These are phyloP conservation scores for Cynanchum wilfordii DNA, from an alignment of 257 asterid genomes.

Conservation along the genomic window DNA sequence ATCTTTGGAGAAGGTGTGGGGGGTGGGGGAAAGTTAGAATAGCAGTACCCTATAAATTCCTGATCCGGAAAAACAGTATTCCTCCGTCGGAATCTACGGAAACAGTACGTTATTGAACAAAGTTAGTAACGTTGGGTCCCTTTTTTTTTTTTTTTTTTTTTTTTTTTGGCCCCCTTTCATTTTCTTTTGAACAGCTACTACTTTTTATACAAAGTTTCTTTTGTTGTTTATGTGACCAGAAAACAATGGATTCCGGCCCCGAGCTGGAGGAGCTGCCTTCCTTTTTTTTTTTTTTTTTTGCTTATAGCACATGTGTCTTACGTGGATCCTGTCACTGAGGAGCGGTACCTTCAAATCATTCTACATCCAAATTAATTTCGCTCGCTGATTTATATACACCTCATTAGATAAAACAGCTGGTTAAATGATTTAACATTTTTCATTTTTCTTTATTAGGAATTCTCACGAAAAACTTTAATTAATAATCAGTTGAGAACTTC, in stretches of 20 bases:
- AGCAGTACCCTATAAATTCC: not conserved
- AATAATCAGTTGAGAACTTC: not conserved
- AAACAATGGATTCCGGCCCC: not conserved
- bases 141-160: too few relatives aligned
- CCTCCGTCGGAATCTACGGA: constrained; percentile 28
- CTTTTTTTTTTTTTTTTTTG: not conserved
- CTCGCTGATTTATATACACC: too few relatives aligned
- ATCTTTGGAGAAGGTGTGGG: not conserved
- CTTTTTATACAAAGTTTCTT: not conserved
- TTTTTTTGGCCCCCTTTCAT: constrained; percentile 13
- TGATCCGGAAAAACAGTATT: constrained; percentile 5
- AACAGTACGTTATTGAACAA: constrained; percentile 26
- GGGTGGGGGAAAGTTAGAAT: not conserved
- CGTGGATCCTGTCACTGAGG: too few relatives aligned
- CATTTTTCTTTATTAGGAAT: not conserved
- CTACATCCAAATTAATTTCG: too few relatives aligned
- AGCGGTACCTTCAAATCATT: too few relatives aligned
- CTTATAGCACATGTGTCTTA: too few relatives aligned
- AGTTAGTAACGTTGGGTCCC: constrained; percentile 16
- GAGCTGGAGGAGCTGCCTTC: not conserved
- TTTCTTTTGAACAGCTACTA: not conserved
- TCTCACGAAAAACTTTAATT: not conserved
- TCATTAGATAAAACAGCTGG: too few relatives aligned
- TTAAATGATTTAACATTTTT: too few relatives aligned
- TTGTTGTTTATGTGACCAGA: not conserved